Base-by-base conservation (phyloP, 495 filamentous ascomycete genomes). In the Peziza echinospora region DNA sequence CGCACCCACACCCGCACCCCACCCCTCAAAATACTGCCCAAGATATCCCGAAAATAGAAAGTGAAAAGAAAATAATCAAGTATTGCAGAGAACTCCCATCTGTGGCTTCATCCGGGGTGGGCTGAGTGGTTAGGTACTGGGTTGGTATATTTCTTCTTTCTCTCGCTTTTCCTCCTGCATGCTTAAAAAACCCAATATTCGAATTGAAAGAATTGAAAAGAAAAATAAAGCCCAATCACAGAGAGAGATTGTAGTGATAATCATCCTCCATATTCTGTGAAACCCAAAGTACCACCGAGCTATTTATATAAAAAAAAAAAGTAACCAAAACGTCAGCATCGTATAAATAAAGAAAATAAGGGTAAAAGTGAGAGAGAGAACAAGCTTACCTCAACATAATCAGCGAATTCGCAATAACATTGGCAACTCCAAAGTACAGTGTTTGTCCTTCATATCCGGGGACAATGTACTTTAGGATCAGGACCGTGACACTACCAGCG, bases 251-350 rank as follows among this genome's bases (percentile, higher is more conserved):
- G 63, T 97, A 97, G 44, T 84, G 84, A 61, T 94, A 97, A 63
- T 96, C 87, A 56, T 97, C 91, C 65, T 99, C 91, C 65, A 96
- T 93, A 57, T 94, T 99, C 73, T 99, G 91, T 50, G 80, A 84
- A 11, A 99, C 72, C 91, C 91, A 99, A 6, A 99, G 71, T 3
- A 93, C 78, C 39, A 85, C 74, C 30, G 84, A 82, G 58, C 84
- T 92, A 46, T 46, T 34, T 47, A 22, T 45, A 45, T 43, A n/a
- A 48, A 48, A 26, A 56, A 55, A 48, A 61, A 49, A 45, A 39
- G 39, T 43, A 24, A 42, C 45, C 22, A 24, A 23, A 16, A 24
- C 17, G 25, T 8, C 22, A 43, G 23, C 6, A 11, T 26, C 39
- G 8, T n/a, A 8, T n/a, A 7, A 7, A 7, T n/a, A n/a, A 7